Evolutionary conservation across 2,329 filamentous ascomycete species (phyloP).

Genomic region (Tolypocladium ophioglossoides): DNA sequence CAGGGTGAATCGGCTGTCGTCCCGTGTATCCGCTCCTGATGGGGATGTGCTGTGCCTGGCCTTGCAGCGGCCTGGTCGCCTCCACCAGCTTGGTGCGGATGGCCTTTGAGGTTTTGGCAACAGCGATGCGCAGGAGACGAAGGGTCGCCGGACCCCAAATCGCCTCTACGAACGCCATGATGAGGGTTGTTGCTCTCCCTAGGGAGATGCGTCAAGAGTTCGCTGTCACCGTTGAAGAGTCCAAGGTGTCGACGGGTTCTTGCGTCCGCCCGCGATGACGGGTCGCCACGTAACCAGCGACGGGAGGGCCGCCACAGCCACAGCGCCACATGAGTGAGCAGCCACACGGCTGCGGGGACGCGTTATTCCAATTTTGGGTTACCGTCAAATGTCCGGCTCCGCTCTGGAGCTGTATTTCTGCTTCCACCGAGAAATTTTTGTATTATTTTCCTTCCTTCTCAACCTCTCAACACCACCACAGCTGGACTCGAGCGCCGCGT

Average conservation of each 20-base stretch:
- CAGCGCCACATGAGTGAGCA: background rate
- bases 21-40: slow-evolving; percentile 27
- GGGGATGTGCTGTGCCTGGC: slow-evolving; percentile 34
- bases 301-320: slow-evolving; percentile 23
- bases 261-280: background rate
- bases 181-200: background rate
- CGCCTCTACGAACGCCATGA: slow-evolving; percentile 46
- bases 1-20: slow-evolving; percentile 44
- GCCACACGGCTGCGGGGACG: background rate
- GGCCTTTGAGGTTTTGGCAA: slow-evolving; percentile 38
- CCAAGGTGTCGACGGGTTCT: background rate
- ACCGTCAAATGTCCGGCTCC: background rate
- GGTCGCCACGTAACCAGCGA: slow-evolving; percentile 12
- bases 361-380: background rate
- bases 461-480: slow-evolving; percentile 10
- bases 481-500: background rate
- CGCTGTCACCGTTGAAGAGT: background rate
- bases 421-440: background rate
- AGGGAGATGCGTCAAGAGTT: slow-evolving; percentile 4
- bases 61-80: slow-evolving; percentile 32
- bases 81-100: slow-evolving; percentile 38
- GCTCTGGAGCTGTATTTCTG: background rate
- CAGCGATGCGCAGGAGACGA: slow-evolving; percentile 41
- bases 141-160: slow-evolving; percentile 46
- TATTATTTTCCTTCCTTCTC: slow-evolving; percentile 8